Evolutionary conservation across 768 basidiomycete genomes (phyloP), one percentile per base, ranked within the genome.

Genomic region (Lanmaoa rubissima): DNA sequence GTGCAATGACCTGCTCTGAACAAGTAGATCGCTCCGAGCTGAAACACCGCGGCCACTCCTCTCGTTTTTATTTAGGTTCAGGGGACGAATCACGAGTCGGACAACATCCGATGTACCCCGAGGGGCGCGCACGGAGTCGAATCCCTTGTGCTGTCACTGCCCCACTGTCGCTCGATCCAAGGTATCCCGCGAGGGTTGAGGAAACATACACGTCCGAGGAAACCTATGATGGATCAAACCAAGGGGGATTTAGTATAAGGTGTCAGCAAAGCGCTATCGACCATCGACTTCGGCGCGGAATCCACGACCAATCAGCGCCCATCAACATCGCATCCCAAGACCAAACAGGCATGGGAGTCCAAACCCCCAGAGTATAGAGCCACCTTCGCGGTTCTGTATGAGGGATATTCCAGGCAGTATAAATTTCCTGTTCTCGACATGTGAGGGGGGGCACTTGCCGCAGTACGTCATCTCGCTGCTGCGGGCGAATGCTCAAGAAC

Each of bases 41-140:
- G 61, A 45, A 51, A 54, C 57, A 49, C 31, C 42, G 34, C 57
- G 50, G 26, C 14, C 34, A 21, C 26, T 14, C 39, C 19, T 52
- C 38, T 21, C 49, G n/a, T 44, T 24, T 51, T 43, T 41, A n/a
- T 47, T 35, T 40, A 10, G 24, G n/a, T 61, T 46, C 41, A 11
- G n/a, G 9, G 21, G 21, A 24, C 3, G 21, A 24, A 24, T 24
- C 21, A 24, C 21, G 21, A 24, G 46, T 54, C 19, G 28, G 39
- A 41, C 13, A n/a, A 46, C 40, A 38, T 35, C 60, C 60, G 60
- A 48, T 24, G 51, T 51, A 48, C 43, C 35, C 51, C 46, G 60
- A 49, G 19, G 5, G 50, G 44, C 31, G 32, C 34, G 32, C 49
- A 19, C 39, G 21, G 26, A 60, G 41, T 43, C 8, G 34, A 40